A percentile compares a stretch with the other conserved stretches of the same genome.
These are phyloP conservation scores for Leucocoprinus birnbaumii DNA, from an alignment of 768 basidiomycete genomes.

Conservation along the genomic window DNA sequence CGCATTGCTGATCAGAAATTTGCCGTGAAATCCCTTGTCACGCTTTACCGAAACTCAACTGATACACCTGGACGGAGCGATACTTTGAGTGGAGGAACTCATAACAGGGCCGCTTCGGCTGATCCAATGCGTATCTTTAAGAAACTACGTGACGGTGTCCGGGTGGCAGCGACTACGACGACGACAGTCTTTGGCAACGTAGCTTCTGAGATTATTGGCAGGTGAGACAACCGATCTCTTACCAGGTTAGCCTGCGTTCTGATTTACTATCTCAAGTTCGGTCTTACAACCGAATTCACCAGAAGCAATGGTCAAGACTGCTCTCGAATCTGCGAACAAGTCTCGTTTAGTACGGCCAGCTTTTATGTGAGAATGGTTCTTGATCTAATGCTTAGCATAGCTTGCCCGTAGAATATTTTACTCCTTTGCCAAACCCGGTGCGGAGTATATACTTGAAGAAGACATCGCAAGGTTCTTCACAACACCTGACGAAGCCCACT, in stretches of 20 bases:
- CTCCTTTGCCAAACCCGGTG: slow-evolving; percentile 67
- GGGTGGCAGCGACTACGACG: slow-evolving; percentile 73
- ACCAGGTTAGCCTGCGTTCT: background rate
- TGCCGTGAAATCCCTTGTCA: slow-evolving; percentile 66
- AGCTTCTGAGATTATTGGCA: slow-evolving; percentile 52
- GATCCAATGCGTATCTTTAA: slow-evolving; percentile 66
- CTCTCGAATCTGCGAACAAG: slow-evolving; percentile 78
- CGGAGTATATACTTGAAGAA: slow-evolving; percentile 55
- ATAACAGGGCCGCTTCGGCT: slow-evolving; percentile 33
- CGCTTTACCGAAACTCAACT: slow-evolving; percentile 75
- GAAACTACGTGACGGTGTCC: slow-evolving; percentile 68
- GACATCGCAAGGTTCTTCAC: slow-evolving; percentile 77
- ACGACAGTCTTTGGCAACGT: slow-evolving; percentile 68
- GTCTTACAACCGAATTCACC: slow-evolving; percentile 90
- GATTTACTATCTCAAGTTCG: slow-evolving; percentile 35
- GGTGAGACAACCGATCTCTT: slow-evolving; percentile 23
- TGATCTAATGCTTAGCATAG: slow-evolving; percentile 25
- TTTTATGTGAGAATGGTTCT: slow-evolving; percentile 5
- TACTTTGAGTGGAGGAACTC: slow-evolving; percentile 41
- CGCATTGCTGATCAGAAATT: slow-evolving; percentile 83
- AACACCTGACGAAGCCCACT: slow-evolving; percentile 64
- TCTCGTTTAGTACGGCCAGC: slow-evolving; percentile 50
- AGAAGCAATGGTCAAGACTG: slow-evolving; percentile 74
- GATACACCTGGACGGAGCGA: slow-evolving; percentile 70
- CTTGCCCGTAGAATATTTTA: slow-evolving; percentile 86